These are phyloP conservation scores for Leptographium radiaticola DNA, from an alignment of 2,329 filamentous ascomycete species.

Conservation along the genomic window DNA sequence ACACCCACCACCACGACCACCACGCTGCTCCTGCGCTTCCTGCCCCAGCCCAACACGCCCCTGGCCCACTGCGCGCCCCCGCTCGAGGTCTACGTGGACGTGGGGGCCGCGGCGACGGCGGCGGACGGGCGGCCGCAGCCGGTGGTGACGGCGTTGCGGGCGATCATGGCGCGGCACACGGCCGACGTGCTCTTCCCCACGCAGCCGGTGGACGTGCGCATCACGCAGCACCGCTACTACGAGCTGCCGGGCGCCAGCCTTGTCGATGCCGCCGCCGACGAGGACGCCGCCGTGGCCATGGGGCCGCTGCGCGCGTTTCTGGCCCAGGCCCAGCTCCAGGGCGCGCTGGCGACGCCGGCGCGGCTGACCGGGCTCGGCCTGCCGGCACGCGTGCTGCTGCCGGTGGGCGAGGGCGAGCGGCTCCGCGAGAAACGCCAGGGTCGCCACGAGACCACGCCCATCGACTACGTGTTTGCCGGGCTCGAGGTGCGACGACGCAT, in stretches of 20 bases:
- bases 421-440: background rate
- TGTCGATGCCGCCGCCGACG: background rate
- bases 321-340: slow-evolving; percentile 28
- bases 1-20: slow-evolving; percentile 3
- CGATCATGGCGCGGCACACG: slow-evolving; percentile 23
- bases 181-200: slow-evolving; percentile 33
- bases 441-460: slow-evolving; percentile 3
- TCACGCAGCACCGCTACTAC: slow-evolving; percentile 25
- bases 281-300: background rate
- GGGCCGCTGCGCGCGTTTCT: slow-evolving; percentile 30
- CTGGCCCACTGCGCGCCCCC: slow-evolving; percentile 11
- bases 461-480: slow-evolving; percentile 32
- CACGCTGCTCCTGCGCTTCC: slow-evolving; percentile 33
- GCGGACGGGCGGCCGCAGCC: background rate
- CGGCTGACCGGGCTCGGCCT: slow-evolving; percentile 13
- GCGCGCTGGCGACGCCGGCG: slow-evolving; percentile 30
- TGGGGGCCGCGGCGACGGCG: background rate
- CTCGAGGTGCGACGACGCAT: slow-evolving; percentile 37
- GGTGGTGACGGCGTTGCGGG: slow-evolving; percentile 6
- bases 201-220: slow-evolving; percentile 33
- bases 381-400: slow-evolving; percentile 12
- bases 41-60: slow-evolving; percentile 19
- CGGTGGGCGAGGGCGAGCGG: background rate
- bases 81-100: slow-evolving; percentile 24
- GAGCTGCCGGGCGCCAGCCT: slow-evolving; percentile 14